These are phyloP conservation scores for Trichoderma atrobrunneum DNA, from an alignment of 2,329 filamentous ascomycete genomes.

Conservation along the genomic window DNA sequence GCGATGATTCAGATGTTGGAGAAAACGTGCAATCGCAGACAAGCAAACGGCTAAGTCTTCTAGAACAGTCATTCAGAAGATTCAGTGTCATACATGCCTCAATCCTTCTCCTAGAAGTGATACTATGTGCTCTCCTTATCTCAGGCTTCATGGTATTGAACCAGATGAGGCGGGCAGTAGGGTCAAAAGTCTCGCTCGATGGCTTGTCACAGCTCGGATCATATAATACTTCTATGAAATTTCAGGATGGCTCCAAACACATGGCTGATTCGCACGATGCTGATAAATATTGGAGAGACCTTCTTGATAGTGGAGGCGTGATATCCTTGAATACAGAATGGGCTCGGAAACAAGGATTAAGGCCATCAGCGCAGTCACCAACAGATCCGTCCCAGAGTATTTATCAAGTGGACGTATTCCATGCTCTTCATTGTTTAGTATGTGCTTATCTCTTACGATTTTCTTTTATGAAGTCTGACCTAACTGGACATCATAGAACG, in stretches of 20 bases:
- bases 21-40: background rate
- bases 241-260: background rate
- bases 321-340: conserved; percentile 20
- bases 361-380: conserved; percentile 18
- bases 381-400: conserved; percentile 20
- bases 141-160: background rate
- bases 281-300: background rate
- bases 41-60: background rate
- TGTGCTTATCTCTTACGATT: background rate
- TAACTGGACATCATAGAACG: background rate
- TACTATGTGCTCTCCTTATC: background rate
- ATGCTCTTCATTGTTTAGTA: conserved; percentile 21
- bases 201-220: background rate
- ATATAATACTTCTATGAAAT: background rate
- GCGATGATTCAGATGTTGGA: background rate
- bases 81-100: background rate
- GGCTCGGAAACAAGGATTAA: conserved; percentile 18
- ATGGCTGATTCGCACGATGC: background rate
- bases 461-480: background rate
- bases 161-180: background rate
- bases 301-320: conserved; percentile 19
- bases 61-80: background rate
- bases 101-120: background rate
- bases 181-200: background rate
- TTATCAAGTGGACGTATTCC: conserved; percentile 21